These are phyloP conservation scores for Globisporangium nunn DNA, from an alignment of 352 stramenopile genomes.

Conservation along the genomic window DNA sequence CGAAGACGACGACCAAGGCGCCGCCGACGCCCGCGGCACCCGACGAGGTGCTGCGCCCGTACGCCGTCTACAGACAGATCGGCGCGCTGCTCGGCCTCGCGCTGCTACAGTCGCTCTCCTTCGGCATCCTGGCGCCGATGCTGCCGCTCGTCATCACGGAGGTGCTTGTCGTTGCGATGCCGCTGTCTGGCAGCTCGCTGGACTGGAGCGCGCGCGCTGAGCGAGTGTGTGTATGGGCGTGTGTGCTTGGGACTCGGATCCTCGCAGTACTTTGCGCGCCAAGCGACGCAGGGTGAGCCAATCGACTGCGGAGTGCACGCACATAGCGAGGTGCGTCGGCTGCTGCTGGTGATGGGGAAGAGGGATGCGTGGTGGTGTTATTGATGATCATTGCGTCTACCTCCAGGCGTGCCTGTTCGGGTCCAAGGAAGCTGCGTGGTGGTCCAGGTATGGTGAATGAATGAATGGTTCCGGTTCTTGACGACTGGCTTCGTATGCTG, in stretches of 20 bases:
- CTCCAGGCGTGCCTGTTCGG: slow-evolving; percentile 48
- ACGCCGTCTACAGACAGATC: slow-evolving; percentile 23
- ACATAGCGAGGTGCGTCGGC: slow-evolving; percentile 23
- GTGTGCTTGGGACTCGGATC: too few relatives aligned
- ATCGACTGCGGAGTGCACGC: slow-evolving; percentile 54
- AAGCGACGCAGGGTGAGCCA: slow-evolving; percentile 30
- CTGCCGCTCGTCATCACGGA: slow-evolving; percentile 62
- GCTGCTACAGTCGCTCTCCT: slow-evolving; percentile 44
- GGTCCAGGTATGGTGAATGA: slow-evolving; percentile 29
- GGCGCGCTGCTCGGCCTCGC: slow-evolving; percentile 34
- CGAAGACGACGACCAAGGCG: neutral
- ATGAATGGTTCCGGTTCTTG: too few relatives aligned
- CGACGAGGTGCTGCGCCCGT: neutral
- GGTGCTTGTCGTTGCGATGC: slow-evolving; percentile 14
- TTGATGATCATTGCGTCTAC: neutral
- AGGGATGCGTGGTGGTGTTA: neutral
- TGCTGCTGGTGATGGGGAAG: neutral
- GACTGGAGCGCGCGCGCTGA: too few relatives aligned
- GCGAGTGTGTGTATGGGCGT: too few relatives aligned
- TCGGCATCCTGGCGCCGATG: slow-evolving; percentile 59
- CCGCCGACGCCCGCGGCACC: neutral
- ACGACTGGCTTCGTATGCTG: too few relatives aligned
- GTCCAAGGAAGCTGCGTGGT: slow-evolving; percentile 62
- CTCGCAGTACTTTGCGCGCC: slow-evolving; percentile 62
- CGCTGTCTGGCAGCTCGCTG: too few relatives aligned